Evolutionary conservation across 345 rosid species (phyloP).

Genomic region (Lepidium aucheri): DNA sequence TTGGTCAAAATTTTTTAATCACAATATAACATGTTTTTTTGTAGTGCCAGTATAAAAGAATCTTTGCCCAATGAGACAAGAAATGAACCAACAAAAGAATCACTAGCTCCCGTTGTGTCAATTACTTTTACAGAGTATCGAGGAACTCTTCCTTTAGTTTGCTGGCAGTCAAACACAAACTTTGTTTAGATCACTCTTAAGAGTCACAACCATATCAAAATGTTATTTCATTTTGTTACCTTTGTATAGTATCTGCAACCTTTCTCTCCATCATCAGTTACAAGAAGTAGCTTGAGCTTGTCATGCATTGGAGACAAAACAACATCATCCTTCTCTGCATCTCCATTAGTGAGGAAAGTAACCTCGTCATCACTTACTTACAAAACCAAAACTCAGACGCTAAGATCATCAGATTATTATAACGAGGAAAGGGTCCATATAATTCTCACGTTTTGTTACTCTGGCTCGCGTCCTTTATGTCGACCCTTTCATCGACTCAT

Average conservation of each 20-base stretch:
- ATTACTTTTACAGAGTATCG: slow-evolving; percentile 47
- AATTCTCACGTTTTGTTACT: too few species aligned
- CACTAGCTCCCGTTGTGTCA: slow-evolving; percentile 68
- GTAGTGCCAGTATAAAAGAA: neutral
- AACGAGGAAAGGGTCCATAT: too few species aligned
- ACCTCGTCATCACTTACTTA: slow-evolving; percentile 58
- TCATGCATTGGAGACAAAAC: slow-evolving; percentile 48
- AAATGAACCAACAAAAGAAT: slow-evolving; percentile 54
- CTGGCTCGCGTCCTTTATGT: too few species aligned
- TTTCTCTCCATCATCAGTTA: slow-evolving; percentile 59
- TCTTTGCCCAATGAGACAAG: slow-evolving; percentile 38
- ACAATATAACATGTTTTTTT: too few species aligned
- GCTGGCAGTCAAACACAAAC: slow-evolving; percentile 2
- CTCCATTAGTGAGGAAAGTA: slow-evolving; percentile 38
- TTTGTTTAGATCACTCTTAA: neutral
- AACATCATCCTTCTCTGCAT: slow-evolving; percentile 48
- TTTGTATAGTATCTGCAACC: slow-evolving; percentile 61
- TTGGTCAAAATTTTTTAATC: too few species aligned
- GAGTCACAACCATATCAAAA: neutral
- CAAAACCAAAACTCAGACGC: neutral
- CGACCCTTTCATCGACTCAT: too few species aligned
- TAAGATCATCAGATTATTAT: neutral
- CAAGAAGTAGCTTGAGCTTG: slow-evolving; percentile 48
- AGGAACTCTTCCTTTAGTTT: slow-evolving; percentile 37
- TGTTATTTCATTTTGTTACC: slow-evolving; percentile 12